Base-by-base conservation (phyloP, 116 monocot genomes). In the Cymodocea nodosa region DNA sequence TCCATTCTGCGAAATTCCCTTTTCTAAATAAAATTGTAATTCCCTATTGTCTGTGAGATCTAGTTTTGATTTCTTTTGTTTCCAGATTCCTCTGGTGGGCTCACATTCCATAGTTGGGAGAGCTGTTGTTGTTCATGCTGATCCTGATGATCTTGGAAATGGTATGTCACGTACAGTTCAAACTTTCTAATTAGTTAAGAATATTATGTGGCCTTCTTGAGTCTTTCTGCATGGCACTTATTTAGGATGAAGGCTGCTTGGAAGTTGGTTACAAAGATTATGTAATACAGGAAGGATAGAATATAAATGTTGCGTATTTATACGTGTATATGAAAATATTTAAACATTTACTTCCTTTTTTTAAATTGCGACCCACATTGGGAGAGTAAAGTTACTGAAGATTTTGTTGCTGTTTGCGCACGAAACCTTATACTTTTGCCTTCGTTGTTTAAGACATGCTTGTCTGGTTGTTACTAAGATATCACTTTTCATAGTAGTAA, bases 41-140 rank as follows among this genome's bases (percentile, higher is more conserved):
- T 25, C 59, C 25, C 11, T 11, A 44, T 44, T 11, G 11, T 8
- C 1, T 44, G 62, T 62, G 35, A 62, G 39, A 39, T 62, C 37
- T 37, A 39, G 18, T 37, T 37, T 37, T 11, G 12, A 20, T 35
- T 25, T 35, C 17, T 15, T 52, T 68, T 30, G 6, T 52, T 35
- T 34, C 20, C 40, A 85, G 86, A 82, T 86, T 66, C 79, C 79
- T 25, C 86, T 86, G 4, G 13, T 50, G 39, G 82, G 86, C 62
- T 69, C 82, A 59, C 15, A 79, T 50, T 76, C 82, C 8, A 66
- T 86, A 35, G 40, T 86, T 69, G 86, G 86, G 59, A 81, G 86
- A 56, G 86, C 86, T 69, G 70, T 86, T 69, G 86, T 86, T 57
- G 79, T 86, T 14, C 86, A 86, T 75, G 86, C 82, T 72, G 86